A percentile compares a stretch with the other conserved stretches of the same genome.
These are phyloP conservation scores for Edaphochlamys debaryana DNA, from an alignment of 139 green algal genomes.

Conservation along the genomic window DNA sequence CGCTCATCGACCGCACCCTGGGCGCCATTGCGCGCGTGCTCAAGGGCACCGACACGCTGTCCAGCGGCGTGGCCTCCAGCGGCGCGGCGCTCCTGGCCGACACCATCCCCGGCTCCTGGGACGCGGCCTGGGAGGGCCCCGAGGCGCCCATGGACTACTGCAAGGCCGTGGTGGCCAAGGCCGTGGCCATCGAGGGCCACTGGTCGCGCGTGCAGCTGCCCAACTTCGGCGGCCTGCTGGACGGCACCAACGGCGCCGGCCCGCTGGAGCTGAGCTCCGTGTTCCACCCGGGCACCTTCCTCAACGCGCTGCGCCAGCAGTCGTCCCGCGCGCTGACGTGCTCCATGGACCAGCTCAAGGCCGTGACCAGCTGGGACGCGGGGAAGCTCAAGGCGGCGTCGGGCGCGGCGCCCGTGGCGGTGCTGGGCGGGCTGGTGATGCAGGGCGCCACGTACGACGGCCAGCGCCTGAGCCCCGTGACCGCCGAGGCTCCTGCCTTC, in stretches of 20 bases:
- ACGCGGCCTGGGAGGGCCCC: slow-evolving; percentile 71
- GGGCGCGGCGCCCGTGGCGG: slow-evolving; percentile 22
- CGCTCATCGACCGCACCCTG: slow-evolving; percentile 53
- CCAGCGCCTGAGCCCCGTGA: slow-evolving; percentile 41
- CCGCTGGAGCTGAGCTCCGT: slow-evolving; percentile 65
- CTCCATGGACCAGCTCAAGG: slow-evolving; percentile 70
- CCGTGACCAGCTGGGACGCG: slow-evolving; percentile 70
- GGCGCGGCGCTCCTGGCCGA: slow-evolving; percentile 62
- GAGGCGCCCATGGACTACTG: slow-evolving; percentile 67
- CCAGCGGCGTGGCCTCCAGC: slow-evolving; percentile 45
- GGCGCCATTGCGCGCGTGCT: slow-evolving; percentile 56
- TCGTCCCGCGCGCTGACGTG: slow-evolving; percentile 50
- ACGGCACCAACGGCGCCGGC: slow-evolving; percentile 17
- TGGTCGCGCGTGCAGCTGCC: slow-evolving; percentile 18
- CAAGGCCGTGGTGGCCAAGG: slow-evolving; percentile 56
- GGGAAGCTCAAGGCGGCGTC: slow-evolving; percentile 16
- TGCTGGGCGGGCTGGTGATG: slow-evolving; percentile 54
- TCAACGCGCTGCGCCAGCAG: slow-evolving; percentile 81
- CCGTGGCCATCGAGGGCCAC: slow-evolving; percentile 60
- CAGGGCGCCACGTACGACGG: slow-evolving; percentile 59
- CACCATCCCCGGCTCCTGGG: slow-evolving; percentile 68
- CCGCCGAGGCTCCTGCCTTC: slow-evolving; percentile 50
- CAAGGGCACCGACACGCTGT: slow-evolving; percentile 47
- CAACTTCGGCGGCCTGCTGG: slow-evolving; percentile 36
- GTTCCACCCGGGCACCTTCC: slow-evolving; percentile 74